Base-by-base conservation (phyloP, 768 basidiomycete species). In the Brasilioporus rufonigricans region DNA sequence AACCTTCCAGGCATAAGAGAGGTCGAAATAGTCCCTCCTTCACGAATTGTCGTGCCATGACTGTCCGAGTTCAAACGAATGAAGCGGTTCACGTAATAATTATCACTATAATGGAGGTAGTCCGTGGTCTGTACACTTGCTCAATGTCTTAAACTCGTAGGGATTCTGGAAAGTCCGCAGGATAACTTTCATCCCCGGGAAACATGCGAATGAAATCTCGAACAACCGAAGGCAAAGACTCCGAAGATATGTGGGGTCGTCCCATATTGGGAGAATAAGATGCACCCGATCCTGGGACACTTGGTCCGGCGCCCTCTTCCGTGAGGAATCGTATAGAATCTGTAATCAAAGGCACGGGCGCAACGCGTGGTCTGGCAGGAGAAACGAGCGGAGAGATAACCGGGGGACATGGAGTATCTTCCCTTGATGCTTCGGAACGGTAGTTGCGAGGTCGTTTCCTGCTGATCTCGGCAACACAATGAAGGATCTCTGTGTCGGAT, bases 171-270 rank as follows among this genome's bases (percentile, higher is more conserved):
- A 71, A 71, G 55, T 73, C 65, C 35, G 65, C 54, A 39, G 70
- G 70, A 39, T 73, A 71, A 27, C 70, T 71, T 40, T 68, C 70
- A 31, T 71, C 69, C 21, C 65, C 72, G 23, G 65, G 48, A 27
- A 71, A 71, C 70, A 73, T 73, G 18, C 55, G 50, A 41, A 71
- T 44, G 41, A 71, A 71, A 3, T 73, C 65, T 41, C 59, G 65
- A 53, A 65, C 71, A 18, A 52, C 68, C 2, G 67, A 62, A 29
- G 70, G 71, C 9, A 69, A 32, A 5, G 69, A 61, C 3, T 59
- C 60, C 18, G 58, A 39, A 31, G 19, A 47, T 12, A 23, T 45
- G 12, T 23, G 36, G 10, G 55, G 48, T 44, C 39, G 45, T 14
- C 49, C 50, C 41, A 36, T n/a, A 29, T 23, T 32, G 11, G 58